These are phyloP conservation scores for Yarrowia sp. DNA, from an alignment of 805 yeast genomes.

Conservation along the genomic window DNA sequence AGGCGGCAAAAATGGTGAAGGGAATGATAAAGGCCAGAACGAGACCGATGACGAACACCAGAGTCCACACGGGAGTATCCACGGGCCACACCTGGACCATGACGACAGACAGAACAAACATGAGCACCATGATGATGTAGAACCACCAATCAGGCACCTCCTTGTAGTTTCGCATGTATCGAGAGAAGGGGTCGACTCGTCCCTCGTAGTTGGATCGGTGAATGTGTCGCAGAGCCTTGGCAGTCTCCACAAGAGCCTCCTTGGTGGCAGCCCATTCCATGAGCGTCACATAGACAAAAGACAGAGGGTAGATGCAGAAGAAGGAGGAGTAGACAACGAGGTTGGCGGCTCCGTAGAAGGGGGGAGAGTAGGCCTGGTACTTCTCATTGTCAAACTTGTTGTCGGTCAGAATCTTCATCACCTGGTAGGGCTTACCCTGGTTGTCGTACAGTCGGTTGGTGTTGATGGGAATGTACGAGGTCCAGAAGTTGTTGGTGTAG, in stretches of 20 bases:
- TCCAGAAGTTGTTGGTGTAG: slow-evolving; percentile 63
- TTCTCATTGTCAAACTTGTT: slow-evolving; percentile 53
- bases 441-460: slow-evolving; percentile 62
- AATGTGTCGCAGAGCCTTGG: slow-evolving; percentile 21
- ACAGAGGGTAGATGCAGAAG: slow-evolving; percentile 64
- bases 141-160: slow-evolving; percentile 65
- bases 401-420: slow-evolving; percentile 54
- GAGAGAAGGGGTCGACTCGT: slow-evolving; percentile 56
- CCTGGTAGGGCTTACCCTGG: slow-evolving; percentile 58
- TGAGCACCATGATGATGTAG: slow-evolving; percentile 55
- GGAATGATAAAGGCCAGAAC: slow-evolving; percentile 68
- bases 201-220: slow-evolving; percentile 36
- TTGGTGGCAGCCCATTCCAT: slow-evolving; percentile 41
- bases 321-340: slow-evolving; percentile 59
- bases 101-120: slow-evolving; percentile 55
- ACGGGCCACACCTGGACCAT: slow-evolving; percentile 52
- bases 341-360: slow-evolving; percentile 64
- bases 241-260: slow-evolving; percentile 41
- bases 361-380: slow-evolving; percentile 69
- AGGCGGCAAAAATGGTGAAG: slow-evolving; percentile 64
- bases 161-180: slow-evolving; percentile 57
- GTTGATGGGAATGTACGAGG: slow-evolving; percentile 66
- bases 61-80: slow-evolving; percentile 67
- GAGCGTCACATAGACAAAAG: slow-evolving; percentile 54
- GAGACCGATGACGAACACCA: slow-evolving; percentile 64